A percentile compares a stretch with the other conserved stretches of the same genome.
Evolutionary conservation across 1,139 yeast genomes (phyloP).

Genomic region (Geotrichum klebahnii): DNA sequence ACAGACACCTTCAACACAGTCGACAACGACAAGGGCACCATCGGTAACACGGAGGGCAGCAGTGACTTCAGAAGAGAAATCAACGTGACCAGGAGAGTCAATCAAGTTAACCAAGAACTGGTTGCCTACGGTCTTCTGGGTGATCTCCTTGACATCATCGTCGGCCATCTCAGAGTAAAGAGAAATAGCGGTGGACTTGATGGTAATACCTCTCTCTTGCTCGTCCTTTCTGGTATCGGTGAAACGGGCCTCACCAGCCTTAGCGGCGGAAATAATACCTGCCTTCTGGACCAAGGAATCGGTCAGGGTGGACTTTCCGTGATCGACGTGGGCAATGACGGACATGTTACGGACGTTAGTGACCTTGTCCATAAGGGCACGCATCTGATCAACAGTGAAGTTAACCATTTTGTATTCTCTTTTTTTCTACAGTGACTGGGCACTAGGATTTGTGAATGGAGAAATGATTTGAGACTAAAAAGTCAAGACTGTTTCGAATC

Average conservation of each 20-base stretch:
- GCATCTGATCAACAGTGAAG: slow-evolving; percentile 64
- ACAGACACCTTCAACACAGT: slow-evolving; percentile 99
- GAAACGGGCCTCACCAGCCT: slow-evolving; percentile 99
- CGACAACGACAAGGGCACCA: slow-evolving; percentile 99
- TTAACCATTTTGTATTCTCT: slow-evolving; percentile 30
- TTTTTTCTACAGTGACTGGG: slow-evolving; percentile 6
- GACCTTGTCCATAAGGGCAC: slow-evolving; percentile 98
- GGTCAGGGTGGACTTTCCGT: slow-evolving; percentile 98
- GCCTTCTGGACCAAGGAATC: slow-evolving; percentile 98
- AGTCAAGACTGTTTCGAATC: not conserved
- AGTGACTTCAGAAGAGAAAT: slow-evolving; percentile 99
- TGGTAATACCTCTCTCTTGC: slow-evolving; percentile 99
- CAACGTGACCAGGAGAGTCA: slow-evolving; percentile 99
- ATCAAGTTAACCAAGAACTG: slow-evolving; percentile 95
- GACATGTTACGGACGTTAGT: slow-evolving; percentile 99
- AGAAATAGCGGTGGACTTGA: slow-evolving; percentile 98
- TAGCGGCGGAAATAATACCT: slow-evolving; percentile 98
- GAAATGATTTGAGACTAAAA: not conserved
- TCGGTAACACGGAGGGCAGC: slow-evolving; percentile 99
- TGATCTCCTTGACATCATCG: slow-evolving; percentile 90
- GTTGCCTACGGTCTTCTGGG: slow-evolving; percentile 92
- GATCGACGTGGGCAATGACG: slow-evolving; percentile 99
- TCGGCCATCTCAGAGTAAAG: slow-evolving; percentile 86
- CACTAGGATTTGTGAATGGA: not conserved
- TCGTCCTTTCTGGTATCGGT: slow-evolving; percentile 99